phyloP scores from a whole-genome alignment of 371 early-diverging fungal genomes.

The Rhizopus stolonifer region DNA sequence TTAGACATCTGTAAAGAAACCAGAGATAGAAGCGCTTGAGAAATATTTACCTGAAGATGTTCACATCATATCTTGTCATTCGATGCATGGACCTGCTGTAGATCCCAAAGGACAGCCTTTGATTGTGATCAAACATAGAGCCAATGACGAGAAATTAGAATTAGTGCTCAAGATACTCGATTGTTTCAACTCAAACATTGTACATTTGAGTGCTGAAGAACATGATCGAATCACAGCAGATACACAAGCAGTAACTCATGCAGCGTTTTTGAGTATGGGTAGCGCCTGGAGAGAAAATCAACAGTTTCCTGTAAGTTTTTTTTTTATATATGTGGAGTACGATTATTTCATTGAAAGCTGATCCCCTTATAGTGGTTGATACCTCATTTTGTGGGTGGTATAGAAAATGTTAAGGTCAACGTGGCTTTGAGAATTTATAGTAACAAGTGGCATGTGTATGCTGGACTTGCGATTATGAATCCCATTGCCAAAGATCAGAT shows the following conservation, averaged over 20 bases:
- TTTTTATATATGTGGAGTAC: too few species aligned
- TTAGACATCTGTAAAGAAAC: constrained; percentile 92
- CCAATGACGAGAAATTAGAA: constrained; percentile 59
- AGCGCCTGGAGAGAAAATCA: constrained; percentile 88
- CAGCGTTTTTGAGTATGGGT: constrained; percentile 93
- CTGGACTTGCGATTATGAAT: constrained; percentile 93
- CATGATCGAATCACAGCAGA: constrained; percentile 97
- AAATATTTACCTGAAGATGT: constrained; percentile 84
- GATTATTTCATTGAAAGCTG: too few species aligned
- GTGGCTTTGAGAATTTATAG: constrained; percentile 90
- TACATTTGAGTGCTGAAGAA: constrained; percentile 75
- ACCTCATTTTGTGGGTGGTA: constrained; percentile 84
- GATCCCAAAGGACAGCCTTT: constrained; percentile 84
- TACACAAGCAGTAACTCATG: constrained; percentile 96
- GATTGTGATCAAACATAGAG: constrained; percentile 81
- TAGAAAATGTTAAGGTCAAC: constrained; percentile 94
- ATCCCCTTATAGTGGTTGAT: constrained; percentile 76
- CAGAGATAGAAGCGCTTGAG: constrained; percentile 89
- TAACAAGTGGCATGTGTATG: constrained; percentile 97
- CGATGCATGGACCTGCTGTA: constrained; percentile 93
- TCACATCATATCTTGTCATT: constrained; percentile 92
- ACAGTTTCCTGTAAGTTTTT: constrained; percentile 77
- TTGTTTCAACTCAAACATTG: constrained; percentile 78
- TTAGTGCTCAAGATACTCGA: constrained; percentile 65
- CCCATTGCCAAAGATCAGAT: constrained; percentile 86